These are phyloP conservation scores for Plantago lanceolata DNA, from an alignment of 305 asterid species.

Conservation along the genomic window DNA sequence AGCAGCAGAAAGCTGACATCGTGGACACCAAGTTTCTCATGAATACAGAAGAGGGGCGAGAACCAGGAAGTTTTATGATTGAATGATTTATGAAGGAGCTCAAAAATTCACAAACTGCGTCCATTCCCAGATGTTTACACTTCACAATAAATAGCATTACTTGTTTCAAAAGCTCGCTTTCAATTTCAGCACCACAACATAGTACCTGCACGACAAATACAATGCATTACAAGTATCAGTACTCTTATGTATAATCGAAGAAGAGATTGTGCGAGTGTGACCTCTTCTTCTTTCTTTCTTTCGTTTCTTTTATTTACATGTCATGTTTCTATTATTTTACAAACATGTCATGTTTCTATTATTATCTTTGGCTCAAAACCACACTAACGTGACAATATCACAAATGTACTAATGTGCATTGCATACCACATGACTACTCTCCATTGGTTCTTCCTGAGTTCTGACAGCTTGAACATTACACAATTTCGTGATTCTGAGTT, in stretches of 20 bases:
- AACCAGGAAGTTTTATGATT: conserved; percentile 41
- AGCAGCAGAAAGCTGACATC: conserved; percentile 68
- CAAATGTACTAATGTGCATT: no score
- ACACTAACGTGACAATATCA: no score
- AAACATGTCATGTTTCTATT: no score
- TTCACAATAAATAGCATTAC: conserved; percentile 56
- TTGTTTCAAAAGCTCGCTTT: conserved; percentile 73
- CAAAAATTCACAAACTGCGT: conserved; percentile 66
- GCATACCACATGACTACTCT: no score
- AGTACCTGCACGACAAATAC: conserved; percentile 48
- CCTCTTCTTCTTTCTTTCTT: neutral
- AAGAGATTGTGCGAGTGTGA: neutral
- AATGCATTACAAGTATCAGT: neutral
- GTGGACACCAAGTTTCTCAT: conserved; percentile 54
- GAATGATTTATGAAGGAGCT: conserved; percentile 72
- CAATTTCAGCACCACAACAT: conserved; percentile 60
- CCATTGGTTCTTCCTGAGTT: no score
- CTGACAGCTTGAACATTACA: no score
- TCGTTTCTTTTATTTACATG: no score
- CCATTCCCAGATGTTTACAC: conserved; percentile 62
- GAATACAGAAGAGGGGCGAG: conserved; percentile 41
- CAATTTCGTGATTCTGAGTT: no score
- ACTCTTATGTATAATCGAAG: neutral
- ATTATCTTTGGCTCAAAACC: no score
- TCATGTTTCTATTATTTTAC: no score